Base-by-base conservation (phyloP, 257 asterid genomes). In the Penstemon davidsonii region DNA sequence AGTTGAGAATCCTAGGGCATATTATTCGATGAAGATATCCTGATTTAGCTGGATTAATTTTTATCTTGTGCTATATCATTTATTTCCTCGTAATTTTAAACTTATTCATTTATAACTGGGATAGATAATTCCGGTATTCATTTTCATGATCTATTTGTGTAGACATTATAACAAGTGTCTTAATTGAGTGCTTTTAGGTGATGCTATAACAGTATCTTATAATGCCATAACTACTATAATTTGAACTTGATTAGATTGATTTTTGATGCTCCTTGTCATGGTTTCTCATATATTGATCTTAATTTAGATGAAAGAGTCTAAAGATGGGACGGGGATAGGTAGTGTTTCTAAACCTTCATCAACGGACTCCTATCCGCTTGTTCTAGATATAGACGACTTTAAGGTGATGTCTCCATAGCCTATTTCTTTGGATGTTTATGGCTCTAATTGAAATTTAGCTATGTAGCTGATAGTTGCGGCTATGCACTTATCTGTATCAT, bases 361-460 rank as follows among this genome's bases (percentile, higher is more conserved):
- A 56, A 68, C 77, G 0, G 94, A 80, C 56, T 75, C 89, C 13
- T 68, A 51, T 75, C 93, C 90, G 10, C 99, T 85, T 83, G 90
- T 91, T 84, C 85, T 93, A 19, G 92, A 88, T 77, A 86, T 93
- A 52, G 96, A 93, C 46, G 92, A 91, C 82, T 90, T 93, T 68
- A 90, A 93, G 97, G 99, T 90, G 79, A 80, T 44, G 60, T 62
- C 75, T 72, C 43, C 51, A 56, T 60, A 57, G 36, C 46, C 4
- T 75, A 11, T 64, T 8, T 68, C 43, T 56, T 49, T 55, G 46
- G 72, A 2, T 25, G 40, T 33, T 46, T 13, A 19, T 37, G 50
- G 33, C 46, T 66, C 12, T 33, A 5, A 51, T 57, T 63, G 68
- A 25, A 25, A 25, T 65, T 46, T 41, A 44, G 18, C 56, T 56